These are phyloP conservation scores for Mariannaea sp. DNA, from an alignment of 2,329 filamentous ascomycete genomes.

Conservation along the genomic window DNA sequence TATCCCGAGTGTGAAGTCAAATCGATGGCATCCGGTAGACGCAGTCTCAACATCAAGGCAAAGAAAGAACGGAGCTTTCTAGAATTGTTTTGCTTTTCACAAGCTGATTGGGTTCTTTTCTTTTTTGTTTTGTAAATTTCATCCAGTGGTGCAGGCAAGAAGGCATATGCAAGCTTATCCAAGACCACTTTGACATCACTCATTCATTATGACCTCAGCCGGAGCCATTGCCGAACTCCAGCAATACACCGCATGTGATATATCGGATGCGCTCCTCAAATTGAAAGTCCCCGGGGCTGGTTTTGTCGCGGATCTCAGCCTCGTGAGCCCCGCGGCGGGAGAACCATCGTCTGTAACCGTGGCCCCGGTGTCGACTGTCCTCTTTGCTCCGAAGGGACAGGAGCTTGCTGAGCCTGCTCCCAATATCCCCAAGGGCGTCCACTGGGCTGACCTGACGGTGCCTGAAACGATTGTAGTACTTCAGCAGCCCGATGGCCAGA, in stretches of 20 bases:
- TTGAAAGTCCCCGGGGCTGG: conserved; percentile 69
- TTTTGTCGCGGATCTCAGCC: conserved; percentile 62
- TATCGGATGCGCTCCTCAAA: conserved; percentile 75
- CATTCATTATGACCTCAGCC: conserved; percentile 29
- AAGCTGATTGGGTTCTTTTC: background rate
- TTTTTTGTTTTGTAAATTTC: background rate
- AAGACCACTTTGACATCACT: background rate
- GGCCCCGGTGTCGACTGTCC: conserved; percentile 63
- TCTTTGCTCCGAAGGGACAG: conserved; percentile 65
- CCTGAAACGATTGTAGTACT: conserved; percentile 67
- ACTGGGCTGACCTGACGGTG: conserved; percentile 70
- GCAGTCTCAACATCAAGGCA: background rate
- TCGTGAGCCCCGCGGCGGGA: conserved; percentile 39
- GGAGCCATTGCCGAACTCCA: conserved; percentile 38
- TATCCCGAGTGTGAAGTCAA: conserved; percentile 11
- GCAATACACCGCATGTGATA: conserved; percentile 57
- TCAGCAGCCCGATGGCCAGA: conserved; percentile 66
- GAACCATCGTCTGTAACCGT: conserved; percentile 43
- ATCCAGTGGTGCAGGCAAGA: too few species aligned
- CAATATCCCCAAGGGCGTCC: conserved; percentile 63
- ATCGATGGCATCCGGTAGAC: background rate
- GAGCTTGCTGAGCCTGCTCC: conserved; percentile 36
- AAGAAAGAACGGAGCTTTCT: background rate
- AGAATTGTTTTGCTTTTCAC: background rate
- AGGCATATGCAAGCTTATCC: too few species aligned